These are phyloP conservation scores for Trypanosoma brucei DNA, from an alignment of 208 protist genomes.

Conservation along the genomic window DNA sequence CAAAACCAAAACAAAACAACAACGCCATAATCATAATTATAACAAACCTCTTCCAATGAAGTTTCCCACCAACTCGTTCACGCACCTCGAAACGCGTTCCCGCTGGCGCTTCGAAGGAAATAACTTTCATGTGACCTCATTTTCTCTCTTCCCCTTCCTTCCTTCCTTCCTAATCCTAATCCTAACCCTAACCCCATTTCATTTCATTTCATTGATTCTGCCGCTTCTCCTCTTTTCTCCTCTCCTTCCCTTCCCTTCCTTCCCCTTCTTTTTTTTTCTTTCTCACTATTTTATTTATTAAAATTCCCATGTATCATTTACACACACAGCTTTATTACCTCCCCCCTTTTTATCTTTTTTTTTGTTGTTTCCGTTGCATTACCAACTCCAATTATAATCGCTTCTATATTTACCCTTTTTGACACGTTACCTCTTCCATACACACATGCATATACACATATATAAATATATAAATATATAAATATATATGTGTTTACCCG, in stretches of 20 bases:
- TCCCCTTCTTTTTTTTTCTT: conserved; percentile 3
- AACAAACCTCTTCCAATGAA: too few relatives aligned
- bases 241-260: conserved; percentile 5
- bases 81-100: too few relatives aligned
- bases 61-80: too few relatives aligned
- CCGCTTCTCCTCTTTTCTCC: conserved; percentile 4
- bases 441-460: too few relatives aligned
- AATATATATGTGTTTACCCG: too few relatives aligned
- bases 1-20: too few relatives aligned
- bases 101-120: too few relatives aligned
- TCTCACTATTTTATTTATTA: conserved; percentile 6
- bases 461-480: too few relatives aligned
- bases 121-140: not conserved
- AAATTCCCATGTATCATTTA: conserved; percentile 3
- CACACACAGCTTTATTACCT: not conserved
- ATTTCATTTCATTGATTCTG: not conserved
- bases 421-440: too few relatives aligned
- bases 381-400: too few relatives aligned
- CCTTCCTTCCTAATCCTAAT: not conserved
- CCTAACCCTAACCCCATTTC: not conserved
- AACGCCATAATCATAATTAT: too few relatives aligned
- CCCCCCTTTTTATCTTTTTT: conserved; percentile 11
- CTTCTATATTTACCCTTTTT: too few relatives aligned
- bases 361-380: not conserved
- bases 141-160: not conserved